Conservation (phyloP, 176 grass and related monocot genomes). For the barley (Hordeum vulgare) region MorexV3_pseudomolecules_assembly NC_058522.1:459967349-459967848, state of each 20-base stretch:
- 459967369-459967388: conserved; percentile 36
- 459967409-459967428: conserved; percentile 57
- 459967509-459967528: conserved; percentile 81
- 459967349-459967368: conserved; percentile 41
- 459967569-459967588: conserved; percentile 76
- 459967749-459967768: conserved; percentile 34
- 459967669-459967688: conserved; percentile 73
- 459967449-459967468: conserved; percentile 66
- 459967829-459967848: conserved; percentile 15
- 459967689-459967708: conserved; percentile 95
- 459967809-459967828: not conserved
- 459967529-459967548: conserved; percentile 94
- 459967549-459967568: conserved; percentile 80
- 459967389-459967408: conserved; percentile 37
- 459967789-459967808: conserved; percentile 5
- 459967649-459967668: conserved; percentile 84
- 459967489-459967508: conserved; percentile 97
- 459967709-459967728: conserved; percentile 89
- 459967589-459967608: conserved; percentile 94
- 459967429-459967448: conserved; percentile 54
- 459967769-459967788: not conserved
- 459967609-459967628: conserved; percentile 94
- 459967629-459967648: conserved; percentile 87
- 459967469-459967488: conserved; percentile 76
- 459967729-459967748: conserved; percentile 89